Evolutionary conservation across 176 grass and related monocot genomes (phyloP), one percentile per base, ranked within the genome.

Genomic region (Olyra latifolia): DNA sequence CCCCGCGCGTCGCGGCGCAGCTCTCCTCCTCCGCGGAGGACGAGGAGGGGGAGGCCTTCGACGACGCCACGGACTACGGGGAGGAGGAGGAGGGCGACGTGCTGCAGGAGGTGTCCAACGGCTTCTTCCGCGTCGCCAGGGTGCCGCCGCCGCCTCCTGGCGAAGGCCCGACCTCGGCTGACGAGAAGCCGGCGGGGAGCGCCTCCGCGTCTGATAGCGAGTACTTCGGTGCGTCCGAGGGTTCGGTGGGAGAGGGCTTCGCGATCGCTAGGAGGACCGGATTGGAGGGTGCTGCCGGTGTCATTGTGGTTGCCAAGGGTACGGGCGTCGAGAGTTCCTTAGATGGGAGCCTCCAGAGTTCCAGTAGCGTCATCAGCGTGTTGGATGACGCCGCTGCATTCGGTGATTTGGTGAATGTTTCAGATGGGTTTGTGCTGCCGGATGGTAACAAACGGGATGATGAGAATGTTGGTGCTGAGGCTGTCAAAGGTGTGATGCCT

Each of bases 1-100:
- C 74, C 16, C 84, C 88, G 69, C 84, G 84, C 16, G 64, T 87
- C 45, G 84, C 75, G 1, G 84, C 84, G 84, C 83, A 91, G 63
- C 84, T 87, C 53, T 80, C 81, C 3, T 73, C 88, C 9, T 70
- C 69, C 17, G 10, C 62, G 3, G 84, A 76, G 64, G 83, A 78
- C 29, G 80, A 62, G 5, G 84, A 79, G 9, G 75, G 41, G 8
- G 88, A 87, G 67, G 30, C 29, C 15, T 75, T 71, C 55, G 89
- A 87, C 39, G 80, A 49, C 40, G 23, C 56, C 80, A 25, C 80
- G 7, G 85, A 60, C 69, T 47, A 62, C 64, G 84, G 41, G n/a
- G 88, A 72, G 14, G 79, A 65, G n/a, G 88, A 72, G 14, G 79
- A 65, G 72, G 79, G 8, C 32, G 74, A 70, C 46, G 56, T 82